Conservation (phyloP, 1,284 basidiomycete species). For the Marasmius fiardii region DNA sequence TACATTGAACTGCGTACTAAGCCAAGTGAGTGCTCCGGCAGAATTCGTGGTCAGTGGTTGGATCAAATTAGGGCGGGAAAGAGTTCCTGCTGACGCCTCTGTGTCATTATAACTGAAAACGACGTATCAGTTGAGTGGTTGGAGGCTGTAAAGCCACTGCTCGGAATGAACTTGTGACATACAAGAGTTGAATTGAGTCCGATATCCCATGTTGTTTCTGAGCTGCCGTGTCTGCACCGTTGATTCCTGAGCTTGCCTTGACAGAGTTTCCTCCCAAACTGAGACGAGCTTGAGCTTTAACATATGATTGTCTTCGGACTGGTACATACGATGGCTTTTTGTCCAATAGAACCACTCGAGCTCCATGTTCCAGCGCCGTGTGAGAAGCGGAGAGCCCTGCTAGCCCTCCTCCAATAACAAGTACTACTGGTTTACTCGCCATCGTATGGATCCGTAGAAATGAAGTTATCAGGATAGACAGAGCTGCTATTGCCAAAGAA, state of each 20-base stretch:
- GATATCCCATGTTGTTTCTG: constrained; percentile 63
- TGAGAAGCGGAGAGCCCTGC: constrained; percentile 78
- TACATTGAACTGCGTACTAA: constrained; percentile 69
- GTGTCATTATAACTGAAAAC: constrained; percentile 68
- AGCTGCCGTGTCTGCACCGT: constrained; percentile 69
- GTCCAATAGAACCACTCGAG: constrained; percentile 73
- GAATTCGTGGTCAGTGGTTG: constrained; percentile 80
- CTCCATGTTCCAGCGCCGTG: constrained; percentile 80
- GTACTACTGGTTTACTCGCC: constrained; percentile 22
- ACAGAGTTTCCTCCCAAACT: constrained; percentile 76
- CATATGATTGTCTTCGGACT: not conserved
- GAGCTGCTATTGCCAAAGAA: not conserved
- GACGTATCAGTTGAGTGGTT: not conserved
- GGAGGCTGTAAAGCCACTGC: not conserved
- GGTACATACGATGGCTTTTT: constrained; percentile 49
- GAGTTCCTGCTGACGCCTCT: constrained; percentile 73
- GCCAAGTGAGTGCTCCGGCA: constrained; percentile 83
- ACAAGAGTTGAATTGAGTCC: constrained; percentile 63
- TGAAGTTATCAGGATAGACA: not conserved
- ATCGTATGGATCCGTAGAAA: not conserved
- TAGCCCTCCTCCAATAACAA: constrained; percentile 78
- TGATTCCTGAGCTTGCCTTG: constrained; percentile 80
- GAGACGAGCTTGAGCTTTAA: not conserved
- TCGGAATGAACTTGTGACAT: constrained; percentile 5
- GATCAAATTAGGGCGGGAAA: constrained; percentile 84